Evolutionary conservation across 2,329 filamentous ascomycete species (phyloP), one percentile per base, ranked within the genome.

Genomic region (Bisporella sp.): DNA sequence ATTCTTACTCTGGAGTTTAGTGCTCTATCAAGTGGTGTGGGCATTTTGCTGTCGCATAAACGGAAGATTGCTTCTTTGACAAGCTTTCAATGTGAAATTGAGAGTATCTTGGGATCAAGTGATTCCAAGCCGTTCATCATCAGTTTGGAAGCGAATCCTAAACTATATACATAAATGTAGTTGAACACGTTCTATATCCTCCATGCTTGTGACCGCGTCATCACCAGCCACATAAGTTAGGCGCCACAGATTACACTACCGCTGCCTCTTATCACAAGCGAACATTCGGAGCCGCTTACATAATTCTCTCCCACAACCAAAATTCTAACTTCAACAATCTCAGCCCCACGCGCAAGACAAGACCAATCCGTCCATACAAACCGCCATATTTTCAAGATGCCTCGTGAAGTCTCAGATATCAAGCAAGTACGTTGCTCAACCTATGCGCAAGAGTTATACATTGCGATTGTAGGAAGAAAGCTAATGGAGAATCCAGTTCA

Each of bases 321-420:
- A 49, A 47, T 48, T 51, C 46, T 41, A 33, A 47, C 42, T 52
- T 45, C 41, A 40, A 47, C 51, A 50, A 50, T 42, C 48, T 28
- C 35, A 35, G 44, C 41, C 42, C n/a, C 45, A 45, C 39, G 33
- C 46, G 51, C 47, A 55, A 39, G 47, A 21, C 50, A 52, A 42
- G 35, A 50, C 56, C 55, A 55, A 57, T 57, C 55, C 35, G 13
- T 54, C 52, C 57, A 57, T 51, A 54, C 48, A 57, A 57, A 72
- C 78, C 75, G 77, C 76, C 88, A 21, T 21, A 21, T 21, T 21
- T 21, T 21, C 21, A 95, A 78, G 76, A 99, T 99, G 93, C 92
- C 93, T 85, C 82, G 84, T 71, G 90, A 97, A 88, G 87, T 96
- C 75, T 88, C 84, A 72, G 93, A 97, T 74, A 97, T 97, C 84